Evolutionary conservation across 495 filamentous ascomycete genomes (phyloP), one percentile per base, ranked within the genome.

Genomic region (Neurospora pannonica): DNA sequence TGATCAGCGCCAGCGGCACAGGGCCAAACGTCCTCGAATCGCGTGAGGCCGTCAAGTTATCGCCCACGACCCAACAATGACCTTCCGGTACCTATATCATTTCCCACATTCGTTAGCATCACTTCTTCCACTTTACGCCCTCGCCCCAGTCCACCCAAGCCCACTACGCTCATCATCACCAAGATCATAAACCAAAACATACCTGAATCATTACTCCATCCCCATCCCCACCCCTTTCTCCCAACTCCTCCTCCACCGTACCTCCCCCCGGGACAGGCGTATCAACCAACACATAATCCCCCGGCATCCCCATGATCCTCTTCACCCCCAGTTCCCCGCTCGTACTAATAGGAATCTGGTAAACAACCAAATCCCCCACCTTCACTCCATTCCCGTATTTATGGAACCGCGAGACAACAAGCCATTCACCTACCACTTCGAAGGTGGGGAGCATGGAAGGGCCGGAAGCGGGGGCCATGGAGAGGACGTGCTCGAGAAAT

Each of bases 21-120:
- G 96, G 93, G 0, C 96, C 96, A 82, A 90, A 97, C 39, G 88
- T 84, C 76, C 96, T 89, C 73, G 94, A 97, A 85, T 99, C 96
- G 70, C 92, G 84, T 39, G 94, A 97, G 79, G 87, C 91, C 13
- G 89, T 87, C 69, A 95, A 79, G 82, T 98, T 98, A 79, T 99
- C 96, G 5, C 96, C 96, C 1, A 89, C 89, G 11, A 97, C 82
- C 87, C 93, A 98, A 77, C 92, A 94, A 85, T 98, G 95, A 10
- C 96, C 96, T 77, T 91, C 85, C 0, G 96, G 96, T 17, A 98
- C 90, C 94, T 95, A 37, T 2, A 11, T 17, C 9, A 34, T 67
- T 67, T 10, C 0, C 15, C 54, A 60, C 10, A 7, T n/a, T 37
- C 9, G 40, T 73, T 38, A 75, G 73, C 37, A 34, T 28, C 19